Evolutionary conservation across 768 basidiomycete species (phyloP), one percentile per base, ranked within the genome.

Genomic region (Hygrophorus pudorinus): DNA sequence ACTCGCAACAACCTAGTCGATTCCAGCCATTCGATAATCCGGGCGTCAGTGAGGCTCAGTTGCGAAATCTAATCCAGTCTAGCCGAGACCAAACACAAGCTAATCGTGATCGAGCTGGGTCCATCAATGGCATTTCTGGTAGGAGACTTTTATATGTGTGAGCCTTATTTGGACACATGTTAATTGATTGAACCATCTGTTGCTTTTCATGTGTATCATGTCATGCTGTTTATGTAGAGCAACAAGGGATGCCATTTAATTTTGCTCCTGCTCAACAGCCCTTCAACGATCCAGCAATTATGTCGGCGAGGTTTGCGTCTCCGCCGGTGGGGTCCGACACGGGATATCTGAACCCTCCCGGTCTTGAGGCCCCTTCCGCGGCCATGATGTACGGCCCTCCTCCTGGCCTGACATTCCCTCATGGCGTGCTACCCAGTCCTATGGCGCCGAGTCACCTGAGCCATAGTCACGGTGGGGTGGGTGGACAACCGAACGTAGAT

Each of bases 251-350:
- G 8, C 45, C 24, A 7, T 33, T 16, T 13, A 43, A 36, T 11
- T 43, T 43, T 16, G 18, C 41, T 29, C 28, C 31, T 14, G 20
- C 28, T 38, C 51, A 58, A 30, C 73, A 72, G 47, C 71, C 72
- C 20, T 86, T 85, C 59, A 71, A 67, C 48, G 85, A 87, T 53
- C 84, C 84, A 36, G 84, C 84, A 10, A 85, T 87, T 38, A 85
- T 87, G 81, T 80, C 83, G 28, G 81, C 81, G 16, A 73, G 78
- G 48, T 72, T 85, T 57, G 67, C 72, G 3, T 64, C 75, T 12
- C 42, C 38, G 7, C 17, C 40, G 21, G 10, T 28, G 16, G 12
- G 6, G 12, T 39, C 41, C 8, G 38, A 38, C 8, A 16, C 42
- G 3, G 38, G 34, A 14, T 51, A 45, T 29, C 20, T 38, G 33